Base-by-base conservation (phyloP, 768 basidiomycete genomes). In the Mycena olivaceomarginata region DNA sequence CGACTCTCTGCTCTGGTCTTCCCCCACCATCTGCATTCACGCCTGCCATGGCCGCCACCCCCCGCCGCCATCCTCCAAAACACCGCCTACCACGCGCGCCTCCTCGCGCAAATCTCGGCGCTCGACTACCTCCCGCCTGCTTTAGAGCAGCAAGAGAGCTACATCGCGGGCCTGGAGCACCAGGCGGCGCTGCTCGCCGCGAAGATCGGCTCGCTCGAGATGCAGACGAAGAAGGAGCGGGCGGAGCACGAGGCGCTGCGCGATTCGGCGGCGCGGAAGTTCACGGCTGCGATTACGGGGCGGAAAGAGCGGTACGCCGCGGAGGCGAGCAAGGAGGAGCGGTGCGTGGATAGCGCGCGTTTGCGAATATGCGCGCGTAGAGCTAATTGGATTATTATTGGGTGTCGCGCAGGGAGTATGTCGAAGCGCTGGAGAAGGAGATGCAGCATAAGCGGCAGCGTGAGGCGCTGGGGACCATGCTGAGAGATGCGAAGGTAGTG, bases 281-380 rank as follows among this genome's bases (percentile, higher is more conserved):
- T 89, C 16, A 86, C 88, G 0, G 85, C 87, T 67, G 87, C 84
- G 78, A 67, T 90, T 15, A 82, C 87, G 4, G 89, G 90, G 5
- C 84, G 86, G 75, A 86, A 83, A 75, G 88, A 87, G 53, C 85
- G 88, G 76, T 89, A 84, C 77, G 85, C 85, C 57, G 87, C 85
- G n/a, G 87, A 81, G 81, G 87, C 84, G 67, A 86, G 82, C 51
- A 89, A 90, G 74, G 90, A 89, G 78, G 90, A 90, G 79, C 80
- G 85, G 90, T 90, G 22, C 56, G n/a, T 57, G 12, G 31, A 31
- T 18, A 2, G 2, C 4, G 18, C 18, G 22, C 15, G 3, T 12
- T 31, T 15, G 43, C 15, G 11, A 2, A 57, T 12, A 0, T 13
- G 12, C 45, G 37, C 74, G 48, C 22, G 4, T 2, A 31, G 31